Percentiles rank a stretch among this genome's conserved stretches.
Conservation (phyloP, 1,139 yeast species). For the Pichia cactophila region DNA sequence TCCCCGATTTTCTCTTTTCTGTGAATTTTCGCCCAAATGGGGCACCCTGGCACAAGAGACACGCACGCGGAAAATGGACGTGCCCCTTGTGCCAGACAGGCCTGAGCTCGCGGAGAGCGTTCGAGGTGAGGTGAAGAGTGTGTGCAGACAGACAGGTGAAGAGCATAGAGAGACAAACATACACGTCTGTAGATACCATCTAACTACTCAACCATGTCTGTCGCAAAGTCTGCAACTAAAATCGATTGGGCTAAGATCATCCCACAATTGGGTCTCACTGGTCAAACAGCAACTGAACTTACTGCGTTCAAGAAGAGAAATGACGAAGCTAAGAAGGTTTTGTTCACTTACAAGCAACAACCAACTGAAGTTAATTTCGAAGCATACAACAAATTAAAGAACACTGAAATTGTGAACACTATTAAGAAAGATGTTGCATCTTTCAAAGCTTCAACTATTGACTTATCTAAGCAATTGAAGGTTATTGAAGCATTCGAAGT, state of each 20-base stretch:
- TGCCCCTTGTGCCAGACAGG: neutral
- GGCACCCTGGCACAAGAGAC: neutral
- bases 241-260: conserved; percentile 93
- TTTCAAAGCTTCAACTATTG: conserved; percentile 80
- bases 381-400: conserved; percentile 77
- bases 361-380: conserved; percentile 73
- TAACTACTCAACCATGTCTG: conserved; percentile 19
- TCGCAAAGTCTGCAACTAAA: conserved; percentile 62
- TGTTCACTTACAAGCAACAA: conserved; percentile 62
- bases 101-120: neutral
- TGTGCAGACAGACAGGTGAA: neutral
- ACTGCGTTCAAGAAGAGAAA: conserved; percentile 95
- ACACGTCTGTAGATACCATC: neutral
- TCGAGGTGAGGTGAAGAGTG: neutral
- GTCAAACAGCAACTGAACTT: conserved; percentile 81
- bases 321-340: conserved; percentile 89
- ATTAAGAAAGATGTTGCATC: conserved; percentile 67
- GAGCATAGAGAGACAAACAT: neutral
- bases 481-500: conserved; percentile 90
- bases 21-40: neutral
- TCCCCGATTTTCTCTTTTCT: neutral
- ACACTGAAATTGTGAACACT: conserved; percentile 71
- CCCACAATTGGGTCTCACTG: conserved; percentile 84
- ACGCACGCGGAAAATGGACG: neutral
- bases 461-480: conserved; percentile 82